Base-by-base conservation (phyloP, 1,284 basidiomycete species). In the Coniophora puteana region DNA sequence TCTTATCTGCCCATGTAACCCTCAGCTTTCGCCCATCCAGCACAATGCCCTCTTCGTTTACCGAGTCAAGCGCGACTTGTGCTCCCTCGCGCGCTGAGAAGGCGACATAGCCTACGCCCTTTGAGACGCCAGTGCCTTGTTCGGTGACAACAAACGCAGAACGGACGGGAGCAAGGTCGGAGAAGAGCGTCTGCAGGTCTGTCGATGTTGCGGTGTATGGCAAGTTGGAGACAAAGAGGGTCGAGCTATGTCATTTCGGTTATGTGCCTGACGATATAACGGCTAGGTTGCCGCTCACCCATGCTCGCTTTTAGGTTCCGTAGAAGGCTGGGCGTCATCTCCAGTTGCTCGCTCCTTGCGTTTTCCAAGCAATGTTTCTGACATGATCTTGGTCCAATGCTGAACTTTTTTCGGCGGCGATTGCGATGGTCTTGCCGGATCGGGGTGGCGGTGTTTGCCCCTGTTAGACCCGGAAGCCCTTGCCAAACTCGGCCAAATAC, bases 21-120 rank as follows among this genome's bases (percentile, higher is more conserved):
- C 89, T 72, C 46, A 95, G 65, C 51, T 70, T 79, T 45, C 91
- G 71, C 5, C 82, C 83, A 35, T 81, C 74, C 31, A 88, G 57
- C 23, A 55, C 54, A 28, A 89, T 65, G 3, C 73, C 78, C 47
- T 77, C 78, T 58, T 63, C 67, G 10, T 68, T 63, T 34, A 83
- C 71, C 40, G 77, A 76, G 29, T 80, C 73, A 43, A 87, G 76
- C 3, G 89, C 86, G 36, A 72, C 65, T 57, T 88, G 76, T 4
- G 94, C 96, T 67, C 99, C 96, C 54, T 96, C 89, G 41, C 76
- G 78, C 48, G 93, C 74, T 2, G 93, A 83, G 65, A 94, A 99
- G 0, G 92, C 87, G 46, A 98, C 92, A 62, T 98, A 99, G 47
- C 95, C 95, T n/a, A 98, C 93, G 51, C 95, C 96, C 61, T 97